A percentile compares a stretch with the other conserved stretches of the same genome.
phyloP scores from a whole-genome alignment of 2,329 filamentous ascomycete genomes.

The Fusarium coffeatum region DNA sequence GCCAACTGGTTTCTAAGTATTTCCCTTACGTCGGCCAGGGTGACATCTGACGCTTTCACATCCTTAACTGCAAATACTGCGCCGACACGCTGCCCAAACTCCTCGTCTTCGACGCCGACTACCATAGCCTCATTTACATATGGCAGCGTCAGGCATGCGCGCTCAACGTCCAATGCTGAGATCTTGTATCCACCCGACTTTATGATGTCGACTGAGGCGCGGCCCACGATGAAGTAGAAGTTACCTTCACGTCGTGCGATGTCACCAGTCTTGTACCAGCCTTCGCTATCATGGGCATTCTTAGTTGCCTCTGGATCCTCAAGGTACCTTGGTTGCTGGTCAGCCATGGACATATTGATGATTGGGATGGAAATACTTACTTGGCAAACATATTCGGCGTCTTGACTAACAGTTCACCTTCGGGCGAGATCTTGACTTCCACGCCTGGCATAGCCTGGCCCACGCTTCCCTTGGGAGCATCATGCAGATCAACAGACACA shows the following conservation, averaged over 20 bases:
- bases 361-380: no score
- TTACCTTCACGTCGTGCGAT: not conserved
- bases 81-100: not conserved
- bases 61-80: not conserved
- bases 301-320: not conserved
- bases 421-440: not conserved
- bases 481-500: not conserved
- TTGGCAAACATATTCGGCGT: conserved; percentile 6
- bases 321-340: not conserved
- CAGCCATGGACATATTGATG: no score
- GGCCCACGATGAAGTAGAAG: not conserved
- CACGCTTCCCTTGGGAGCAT: not conserved
- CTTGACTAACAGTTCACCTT: not conserved
- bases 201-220: conserved; percentile 6
- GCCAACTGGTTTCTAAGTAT: not conserved
- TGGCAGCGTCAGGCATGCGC: not conserved
- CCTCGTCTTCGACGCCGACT: not conserved
- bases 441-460: not conserved
- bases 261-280: not conserved
- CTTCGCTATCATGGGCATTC: not conserved
- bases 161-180: not conserved
- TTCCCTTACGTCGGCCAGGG: not conserved
- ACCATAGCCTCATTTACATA: conserved; percentile 1
- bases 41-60: not conserved
- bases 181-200: not conserved